Evolutionary conservation across 441 rosid species (phyloP).

Genomic region (Gossypium gossypioides): DNA sequence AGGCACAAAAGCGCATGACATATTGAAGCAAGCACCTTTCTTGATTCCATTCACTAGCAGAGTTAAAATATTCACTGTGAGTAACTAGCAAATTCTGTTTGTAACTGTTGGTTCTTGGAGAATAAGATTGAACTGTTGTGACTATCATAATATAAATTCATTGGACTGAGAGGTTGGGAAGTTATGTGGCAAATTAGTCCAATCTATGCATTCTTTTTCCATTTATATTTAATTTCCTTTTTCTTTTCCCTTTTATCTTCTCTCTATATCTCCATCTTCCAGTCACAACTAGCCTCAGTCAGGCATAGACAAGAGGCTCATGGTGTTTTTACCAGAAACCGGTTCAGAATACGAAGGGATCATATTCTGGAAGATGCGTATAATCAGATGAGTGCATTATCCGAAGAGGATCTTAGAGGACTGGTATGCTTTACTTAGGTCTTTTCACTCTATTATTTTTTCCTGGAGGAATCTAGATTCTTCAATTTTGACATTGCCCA

Average conservation of each 20-base stretch:
- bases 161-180: conserved; percentile 10
- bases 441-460: background rate
- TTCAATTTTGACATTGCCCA: conserved; percentile 7
- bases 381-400: conserved; percentile 85
- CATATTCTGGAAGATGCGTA: conserved; percentile 97
- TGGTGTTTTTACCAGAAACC: conserved; percentile 67
- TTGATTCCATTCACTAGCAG: conserved; percentile 94
- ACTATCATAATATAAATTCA: background rate
- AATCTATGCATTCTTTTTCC: conserved; percentile 8
- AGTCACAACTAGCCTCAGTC: conserved; percentile 69
- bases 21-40: conserved; percentile 93
- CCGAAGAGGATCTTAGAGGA: conserved; percentile 95
- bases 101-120: conserved; percentile 9
- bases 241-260: conserved; percentile 15
- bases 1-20: conserved; percentile 84
- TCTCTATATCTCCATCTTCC: conserved; percentile 18
- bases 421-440: conserved; percentile 39
- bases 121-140: background rate
- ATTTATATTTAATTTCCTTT: conserved; percentile 1
- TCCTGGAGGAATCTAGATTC: background rate
- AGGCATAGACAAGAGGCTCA: conserved; percentile 70
- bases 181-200: conserved; percentile 1
- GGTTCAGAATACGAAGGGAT: conserved; percentile 89
- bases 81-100: conserved; percentile 20
- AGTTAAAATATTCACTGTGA: conserved; percentile 83